Evolutionary conservation across 768 basidiomycete genomes (phyloP).

Genomic region (Mycena maculata): DNA sequence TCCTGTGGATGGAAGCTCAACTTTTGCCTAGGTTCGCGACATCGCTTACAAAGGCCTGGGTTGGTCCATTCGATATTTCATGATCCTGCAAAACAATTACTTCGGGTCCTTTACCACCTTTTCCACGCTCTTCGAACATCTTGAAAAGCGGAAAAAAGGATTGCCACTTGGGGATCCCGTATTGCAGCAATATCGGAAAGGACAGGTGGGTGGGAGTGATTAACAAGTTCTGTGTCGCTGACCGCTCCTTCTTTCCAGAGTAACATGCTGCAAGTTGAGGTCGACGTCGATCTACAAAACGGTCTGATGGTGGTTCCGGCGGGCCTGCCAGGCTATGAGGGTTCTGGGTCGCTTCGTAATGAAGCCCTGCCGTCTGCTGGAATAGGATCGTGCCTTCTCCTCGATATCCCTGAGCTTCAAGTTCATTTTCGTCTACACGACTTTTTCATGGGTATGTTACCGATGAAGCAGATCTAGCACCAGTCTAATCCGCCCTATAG

Average conservation of each 20-base stretch:
- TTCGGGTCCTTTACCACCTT: constrained; percentile 95
- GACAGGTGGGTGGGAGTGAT: constrained; percentile 65
- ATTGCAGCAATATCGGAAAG: constrained; percentile 80
- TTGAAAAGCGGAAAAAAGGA: constrained; percentile 70
- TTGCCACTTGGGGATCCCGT: constrained; percentile 85
- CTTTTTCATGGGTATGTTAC: constrained; percentile 81
- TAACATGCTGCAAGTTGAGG: constrained; percentile 83
- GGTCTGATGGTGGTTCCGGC: constrained; percentile 73
- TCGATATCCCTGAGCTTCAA: constrained; percentile 76
- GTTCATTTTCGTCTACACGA: constrained; percentile 85
- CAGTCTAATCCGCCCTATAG: constrained; percentile 49
- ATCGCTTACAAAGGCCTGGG: constrained; percentile 79
- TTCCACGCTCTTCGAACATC: constrained; percentile 86
- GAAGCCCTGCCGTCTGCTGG: constrained; percentile 46
- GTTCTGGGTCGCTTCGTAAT: constrained; percentile 34
- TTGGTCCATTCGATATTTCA: constrained; percentile 90
- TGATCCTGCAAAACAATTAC: constrained; percentile 93
- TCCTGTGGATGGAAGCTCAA: not conserved
- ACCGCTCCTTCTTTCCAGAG: constrained; percentile 59
- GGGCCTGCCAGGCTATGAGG: constrained; percentile 73
- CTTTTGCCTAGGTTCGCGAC: constrained; percentile 57
- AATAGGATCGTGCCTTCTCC: constrained; percentile 65
- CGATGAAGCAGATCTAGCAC: not conserved
- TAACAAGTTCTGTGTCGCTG: not conserved
- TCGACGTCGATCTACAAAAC: constrained; percentile 64